Conservation (phyloP, 208 protist species). For the Trypanosoma boissoni region DNA sequence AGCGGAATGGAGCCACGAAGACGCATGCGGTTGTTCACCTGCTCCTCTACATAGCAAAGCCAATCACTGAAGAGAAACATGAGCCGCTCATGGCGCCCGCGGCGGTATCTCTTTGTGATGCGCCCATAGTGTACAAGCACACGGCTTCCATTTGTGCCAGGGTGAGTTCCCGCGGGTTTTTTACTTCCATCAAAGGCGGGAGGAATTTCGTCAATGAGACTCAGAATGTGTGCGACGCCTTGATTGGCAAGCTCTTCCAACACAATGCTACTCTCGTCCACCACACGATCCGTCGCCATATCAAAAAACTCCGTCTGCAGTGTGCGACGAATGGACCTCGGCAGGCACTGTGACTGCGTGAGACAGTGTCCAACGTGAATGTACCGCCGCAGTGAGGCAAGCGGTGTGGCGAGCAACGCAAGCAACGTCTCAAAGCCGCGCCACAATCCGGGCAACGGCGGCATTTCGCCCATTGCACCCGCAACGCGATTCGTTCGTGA, state of each 20-base stretch:
- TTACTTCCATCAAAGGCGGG: background rate
- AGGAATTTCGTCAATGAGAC: conserved; percentile 47
- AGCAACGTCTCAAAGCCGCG: conserved; percentile 70
- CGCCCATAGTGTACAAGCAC: conserved; percentile 72
- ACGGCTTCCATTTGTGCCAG: conserved; percentile 25
- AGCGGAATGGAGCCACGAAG: conserved; percentile 69
- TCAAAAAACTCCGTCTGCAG: conserved; percentile 56
- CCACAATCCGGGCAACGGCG: conserved; percentile 56
- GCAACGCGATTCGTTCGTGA: background rate
- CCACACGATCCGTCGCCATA: conserved; percentile 34
- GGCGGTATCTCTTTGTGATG: conserved; percentile 56
- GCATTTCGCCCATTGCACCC: conserved; percentile 8
- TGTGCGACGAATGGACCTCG: conserved; percentile 22
- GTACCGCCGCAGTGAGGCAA: conserved; percentile 59
- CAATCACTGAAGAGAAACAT: conserved; percentile 83
- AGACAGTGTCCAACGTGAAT: conserved; percentile 71
- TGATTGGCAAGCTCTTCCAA: conserved; percentile 55
- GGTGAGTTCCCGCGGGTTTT: conserved; percentile 16
- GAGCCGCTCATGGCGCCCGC: conserved; percentile 67
- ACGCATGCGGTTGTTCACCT: conserved; percentile 53
- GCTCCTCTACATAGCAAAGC: conserved; percentile 80
- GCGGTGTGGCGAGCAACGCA: conserved; percentile 63
- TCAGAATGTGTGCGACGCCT: conserved; percentile 55
- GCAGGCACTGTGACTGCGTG: conserved; percentile 47
- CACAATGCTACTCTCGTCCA: conserved; percentile 53